Conservation (phyloP, 1,284 basidiomycete genomes). For the Vanrija pseudolonga region DNA sequence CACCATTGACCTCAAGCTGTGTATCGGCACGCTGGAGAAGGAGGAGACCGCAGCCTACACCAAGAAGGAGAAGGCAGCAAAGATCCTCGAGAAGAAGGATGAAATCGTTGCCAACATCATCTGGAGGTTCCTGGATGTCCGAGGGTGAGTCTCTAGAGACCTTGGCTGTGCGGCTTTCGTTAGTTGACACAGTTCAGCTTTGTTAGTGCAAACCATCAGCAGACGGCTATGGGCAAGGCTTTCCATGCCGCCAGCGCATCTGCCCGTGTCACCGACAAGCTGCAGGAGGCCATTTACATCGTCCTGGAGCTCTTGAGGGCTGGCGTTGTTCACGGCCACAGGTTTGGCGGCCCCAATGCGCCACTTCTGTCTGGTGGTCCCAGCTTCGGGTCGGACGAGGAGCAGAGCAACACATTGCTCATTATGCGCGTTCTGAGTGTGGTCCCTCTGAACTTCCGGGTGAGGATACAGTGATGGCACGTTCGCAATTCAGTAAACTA, state of each 20-base stretch:
- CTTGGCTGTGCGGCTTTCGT: background rate
- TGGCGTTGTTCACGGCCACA: conserved; percentile 88
- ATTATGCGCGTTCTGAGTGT: conserved; percentile 96
- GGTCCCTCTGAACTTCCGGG: conserved; percentile 87
- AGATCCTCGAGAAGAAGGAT: conserved; percentile 96
- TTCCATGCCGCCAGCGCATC: conserved; percentile 75
- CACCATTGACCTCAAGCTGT: conserved; percentile 95
- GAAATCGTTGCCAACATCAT: conserved; percentile 97
- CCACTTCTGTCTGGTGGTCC: conserved; percentile 88
- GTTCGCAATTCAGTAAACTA: background rate
- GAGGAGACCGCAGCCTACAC: conserved; percentile 76
- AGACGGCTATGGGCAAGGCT: conserved; percentile 84
- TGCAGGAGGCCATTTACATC: conserved; percentile 92
- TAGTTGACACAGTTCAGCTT: conserved; percentile 53
- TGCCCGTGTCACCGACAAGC: conserved; percentile 89
- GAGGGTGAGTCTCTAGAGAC: conserved; percentile 62
- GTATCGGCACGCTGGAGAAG: conserved; percentile 80
- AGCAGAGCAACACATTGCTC: conserved; percentile 84
- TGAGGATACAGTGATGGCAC: conserved; percentile 46
- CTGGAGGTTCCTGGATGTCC: conserved; percentile 93
- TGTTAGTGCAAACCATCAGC: conserved; percentile 77
- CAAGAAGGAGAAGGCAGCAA: conserved; percentile 65
- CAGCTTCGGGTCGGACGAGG: conserved; percentile 84
- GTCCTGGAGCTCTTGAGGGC: conserved; percentile 90
- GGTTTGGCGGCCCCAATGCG: conserved; percentile 65